Conservation (phyloP, 805 yeast species). For the Lipomyces yamanashiensis region DNA sequence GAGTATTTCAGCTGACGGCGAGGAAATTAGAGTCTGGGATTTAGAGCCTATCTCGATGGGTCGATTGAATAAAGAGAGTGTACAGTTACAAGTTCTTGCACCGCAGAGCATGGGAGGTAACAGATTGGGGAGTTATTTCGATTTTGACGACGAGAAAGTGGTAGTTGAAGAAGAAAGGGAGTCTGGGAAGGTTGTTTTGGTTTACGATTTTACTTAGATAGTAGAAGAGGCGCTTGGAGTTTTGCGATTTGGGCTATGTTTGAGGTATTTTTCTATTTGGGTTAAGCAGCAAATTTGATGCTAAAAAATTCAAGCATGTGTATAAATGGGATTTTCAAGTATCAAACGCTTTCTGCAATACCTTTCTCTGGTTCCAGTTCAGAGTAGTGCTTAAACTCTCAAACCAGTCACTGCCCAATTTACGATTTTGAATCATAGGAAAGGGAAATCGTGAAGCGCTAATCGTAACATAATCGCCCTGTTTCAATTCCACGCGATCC, state of each 20-base stretch:
- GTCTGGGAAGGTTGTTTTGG: constrained; percentile 9
- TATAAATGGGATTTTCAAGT: not conserved
- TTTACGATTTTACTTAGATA: constrained; percentile 28
- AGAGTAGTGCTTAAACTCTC: constrained; percentile 82
- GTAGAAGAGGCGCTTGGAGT: not conserved
- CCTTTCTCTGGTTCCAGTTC: constrained; percentile 92
- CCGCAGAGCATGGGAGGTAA: not conserved
- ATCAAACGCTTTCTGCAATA: constrained; percentile 57
- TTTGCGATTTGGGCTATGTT: too few relatives aligned
- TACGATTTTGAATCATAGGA: constrained; percentile 82
- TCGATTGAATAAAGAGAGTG: constrained; percentile 12
- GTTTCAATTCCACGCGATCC: constrained; percentile 73
- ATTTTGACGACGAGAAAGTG: constrained; percentile 34
- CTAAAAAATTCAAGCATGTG: not conserved
- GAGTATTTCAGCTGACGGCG: constrained; percentile 23
- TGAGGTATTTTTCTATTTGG: not conserved
- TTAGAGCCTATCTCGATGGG: constrained; percentile 9
- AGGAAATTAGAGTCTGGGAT: constrained; percentile 32
- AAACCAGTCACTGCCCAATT: constrained; percentile 66
- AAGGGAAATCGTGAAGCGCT: constrained; percentile 88
- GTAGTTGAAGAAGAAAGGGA: constrained; percentile 26
- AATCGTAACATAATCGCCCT: constrained; percentile 84
- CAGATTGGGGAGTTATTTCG: constrained; percentile 21
- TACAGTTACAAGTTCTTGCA: constrained; percentile 3
- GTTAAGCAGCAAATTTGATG: not conserved